phyloP scores from a whole-genome alignment of 2,329 filamentous ascomycete species.

The Xenosphaeropsis pyriputrescens region DNA sequence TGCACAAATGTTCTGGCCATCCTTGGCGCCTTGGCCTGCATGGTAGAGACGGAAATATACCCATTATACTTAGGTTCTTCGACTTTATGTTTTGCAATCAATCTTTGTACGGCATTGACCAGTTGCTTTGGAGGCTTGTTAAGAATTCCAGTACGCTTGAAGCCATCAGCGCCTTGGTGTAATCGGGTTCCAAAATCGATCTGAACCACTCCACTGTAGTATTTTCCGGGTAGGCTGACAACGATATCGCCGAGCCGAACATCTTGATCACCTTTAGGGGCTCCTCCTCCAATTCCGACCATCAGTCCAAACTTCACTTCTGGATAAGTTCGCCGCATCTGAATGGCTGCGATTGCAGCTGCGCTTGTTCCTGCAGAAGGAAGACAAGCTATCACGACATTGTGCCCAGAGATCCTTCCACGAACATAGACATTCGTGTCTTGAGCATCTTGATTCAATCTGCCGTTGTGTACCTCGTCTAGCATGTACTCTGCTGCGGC shows the following conservation, averaged over 20 bases:
- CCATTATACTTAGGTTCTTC: conserved; percentile 3
- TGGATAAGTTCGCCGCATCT: conserved; percentile 18
- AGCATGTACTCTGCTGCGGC: conserved; percentile 8
- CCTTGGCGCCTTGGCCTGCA: conserved; percentile 6
- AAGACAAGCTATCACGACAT: conserved; percentile 9
- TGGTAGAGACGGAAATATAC: conserved; percentile 6
- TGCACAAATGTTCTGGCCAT: conserved; percentile 5
- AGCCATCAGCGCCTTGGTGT: conserved; percentile 2
- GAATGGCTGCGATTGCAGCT: conserved; percentile 17
- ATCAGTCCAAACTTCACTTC: conserved; percentile 23
- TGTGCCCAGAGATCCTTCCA: conserved; percentile 7
- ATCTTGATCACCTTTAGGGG: conserved; percentile 5
- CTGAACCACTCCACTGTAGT: background rate
- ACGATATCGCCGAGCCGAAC: conserved; percentile 6
- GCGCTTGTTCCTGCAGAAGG: conserved; percentile 7
- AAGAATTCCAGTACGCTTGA: conserved; percentile 3
- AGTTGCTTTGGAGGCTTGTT: conserved; percentile 6
- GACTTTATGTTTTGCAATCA: conserved; percentile 8
- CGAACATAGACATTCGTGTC: conserved; percentile 8
- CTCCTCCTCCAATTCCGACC: conserved; percentile 24
- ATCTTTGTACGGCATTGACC: conserved; percentile 7
- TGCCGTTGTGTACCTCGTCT: conserved; percentile 7
- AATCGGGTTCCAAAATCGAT: background rate
- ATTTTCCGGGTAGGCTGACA: conserved; percentile 1
- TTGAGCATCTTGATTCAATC: conserved; percentile 2